These are phyloP conservation scores for Drechslerella coelobrocha DNA, from an alignment of 2,329 filamentous ascomycete species.

Conservation along the genomic window DNA sequence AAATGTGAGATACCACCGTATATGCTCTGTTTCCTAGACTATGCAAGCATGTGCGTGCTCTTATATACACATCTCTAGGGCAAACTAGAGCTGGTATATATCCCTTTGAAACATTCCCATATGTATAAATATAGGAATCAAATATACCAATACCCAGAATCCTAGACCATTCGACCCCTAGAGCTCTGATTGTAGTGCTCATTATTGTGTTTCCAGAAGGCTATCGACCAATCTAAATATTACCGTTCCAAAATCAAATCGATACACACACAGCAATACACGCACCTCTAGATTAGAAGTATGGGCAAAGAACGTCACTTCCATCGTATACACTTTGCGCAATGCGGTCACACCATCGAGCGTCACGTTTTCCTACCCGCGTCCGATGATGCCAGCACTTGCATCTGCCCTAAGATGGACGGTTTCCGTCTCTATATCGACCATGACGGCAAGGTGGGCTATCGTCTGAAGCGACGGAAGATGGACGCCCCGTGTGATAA, in stretches of 20 bases:
- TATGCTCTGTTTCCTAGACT: too few species aligned
- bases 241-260: neutral
- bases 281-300: neutral
- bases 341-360: slow-evolving; percentile 10
- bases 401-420: slow-evolving; percentile 13
- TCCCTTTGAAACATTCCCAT: too few species aligned
- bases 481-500: slow-evolving; percentile 1
- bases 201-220: too few species aligned
- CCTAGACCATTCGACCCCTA: too few species aligned
- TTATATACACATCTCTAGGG: too few species aligned
- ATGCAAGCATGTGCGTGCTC: too few species aligned
- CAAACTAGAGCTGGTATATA: too few species aligned
- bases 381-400: neutral
- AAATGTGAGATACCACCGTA: too few species aligned
- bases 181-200: too few species aligned
- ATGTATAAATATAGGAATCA: too few species aligned
- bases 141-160: too few species aligned
- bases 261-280: neutral
- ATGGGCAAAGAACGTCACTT: slow-evolving; percentile 25
- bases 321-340: slow-evolving; percentile 21
- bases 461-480: neutral
- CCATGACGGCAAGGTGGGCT: neutral
- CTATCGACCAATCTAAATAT: too few species aligned
- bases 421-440: slow-evolving; percentile 7
- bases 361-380: slow-evolving; percentile 23